A percentile compares a stretch with the other conserved stretches of the same genome.
Evolutionary conservation across 352 stramenopile genomes (phyloP).

Genomic region (Thalassiosira livingstoniorum): DNA sequence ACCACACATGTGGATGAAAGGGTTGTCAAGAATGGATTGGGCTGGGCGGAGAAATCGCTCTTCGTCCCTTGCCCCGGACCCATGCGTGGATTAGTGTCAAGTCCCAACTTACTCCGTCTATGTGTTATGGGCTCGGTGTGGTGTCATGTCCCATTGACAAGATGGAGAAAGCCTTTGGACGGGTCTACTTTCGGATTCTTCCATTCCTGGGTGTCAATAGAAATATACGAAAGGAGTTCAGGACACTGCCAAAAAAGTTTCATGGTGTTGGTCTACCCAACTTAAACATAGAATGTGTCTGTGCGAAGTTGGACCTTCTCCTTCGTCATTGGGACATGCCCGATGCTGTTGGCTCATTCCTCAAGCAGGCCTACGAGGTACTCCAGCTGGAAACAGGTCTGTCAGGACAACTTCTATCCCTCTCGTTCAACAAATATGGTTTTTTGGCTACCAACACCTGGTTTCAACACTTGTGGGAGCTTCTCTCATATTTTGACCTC

Average conservation of each 20-base stretch:
- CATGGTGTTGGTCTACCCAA: constrained; percentile 12
- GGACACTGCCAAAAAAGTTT: neutral
- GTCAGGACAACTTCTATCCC: constrained; percentile 4
- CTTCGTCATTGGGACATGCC: neutral
- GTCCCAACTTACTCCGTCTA: constrained; percentile 10
- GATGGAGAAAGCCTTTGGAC: constrained; percentile 1
- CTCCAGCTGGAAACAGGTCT: constrained; percentile 22
- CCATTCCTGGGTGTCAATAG: constrained; percentile 10
- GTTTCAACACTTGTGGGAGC: constrained; percentile 24
- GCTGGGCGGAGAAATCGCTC: constrained; percentile 2
- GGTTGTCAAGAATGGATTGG: neutral
- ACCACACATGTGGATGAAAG: constrained; percentile 12
- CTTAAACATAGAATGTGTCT: neutral
- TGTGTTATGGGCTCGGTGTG: constrained; percentile 3
- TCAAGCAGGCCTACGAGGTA: neutral
- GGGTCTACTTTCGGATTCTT: constrained; percentile 12
- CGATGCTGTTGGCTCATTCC: neutral
- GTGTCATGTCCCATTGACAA: neutral
- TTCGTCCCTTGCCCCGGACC: neutral
- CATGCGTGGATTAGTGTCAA: constrained; percentile 20
- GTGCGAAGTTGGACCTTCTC: neutral
- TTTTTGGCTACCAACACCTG: constrained; percentile 26
- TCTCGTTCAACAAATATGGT: neutral
- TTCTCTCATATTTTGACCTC: neutral
- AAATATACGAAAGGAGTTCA: constrained; percentile 4